phyloP scores from a whole-genome alignment of 2,329 filamentous ascomycete species.

The Malbranchea cinnamomea region DNA sequence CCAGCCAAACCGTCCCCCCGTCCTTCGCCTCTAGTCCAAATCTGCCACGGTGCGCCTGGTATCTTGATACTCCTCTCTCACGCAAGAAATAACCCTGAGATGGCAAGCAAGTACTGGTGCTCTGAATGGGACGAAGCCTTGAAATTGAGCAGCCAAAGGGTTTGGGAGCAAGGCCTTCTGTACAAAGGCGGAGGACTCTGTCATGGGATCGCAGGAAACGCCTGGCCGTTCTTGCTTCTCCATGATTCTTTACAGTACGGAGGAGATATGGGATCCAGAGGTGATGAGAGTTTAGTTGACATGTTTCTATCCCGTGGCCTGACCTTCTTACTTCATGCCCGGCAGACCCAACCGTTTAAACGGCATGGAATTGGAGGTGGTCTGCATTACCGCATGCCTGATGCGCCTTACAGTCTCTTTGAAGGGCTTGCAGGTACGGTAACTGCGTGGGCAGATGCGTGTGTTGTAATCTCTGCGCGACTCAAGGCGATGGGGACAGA shows the following conservation, averaged over 20 bases:
- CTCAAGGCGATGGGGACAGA: slow-evolving; percentile 19
- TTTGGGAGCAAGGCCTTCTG: slow-evolving; percentile 28
- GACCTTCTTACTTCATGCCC: slow-evolving; percentile 23
- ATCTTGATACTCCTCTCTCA: slow-evolving; percentile 22
- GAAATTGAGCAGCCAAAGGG: slow-evolving; percentile 17
- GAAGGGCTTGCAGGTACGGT: slow-evolving; percentile 27
- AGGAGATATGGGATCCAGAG: no score
- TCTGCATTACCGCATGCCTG: slow-evolving; percentile 24
- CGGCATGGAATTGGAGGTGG: slow-evolving; percentile 10
- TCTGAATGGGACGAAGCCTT: slow-evolving; percentile 25
- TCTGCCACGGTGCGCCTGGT: slow-evolving; percentile 28
- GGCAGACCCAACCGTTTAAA: slow-evolving; percentile 24
- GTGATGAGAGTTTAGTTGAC: no score
- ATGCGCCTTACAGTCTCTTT: slow-evolving; percentile 24
- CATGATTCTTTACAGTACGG: slow-evolving; percentile 24
- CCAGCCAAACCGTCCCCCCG: slow-evolving; percentile 16
- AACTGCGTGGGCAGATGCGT: slow-evolving; percentile 29
- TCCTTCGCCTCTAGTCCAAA: slow-evolving; percentile 22
- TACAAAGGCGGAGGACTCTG: slow-evolving; percentile 28
- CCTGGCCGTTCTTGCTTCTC: slow-evolving; percentile 24
- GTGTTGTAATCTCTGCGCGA: slow-evolving; percentile 19
- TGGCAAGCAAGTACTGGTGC: slow-evolving; percentile 20
- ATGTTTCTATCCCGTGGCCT: slow-evolving; percentile 25
- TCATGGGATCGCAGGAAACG: slow-evolving; percentile 28
- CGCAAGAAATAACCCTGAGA: slow-evolving; percentile 15